Evolutionary conservation across 352 stramenopile genomes (phyloP), one percentile per base, ranked within the genome.

Genomic region (Globisporangium abappressorium): DNA sequence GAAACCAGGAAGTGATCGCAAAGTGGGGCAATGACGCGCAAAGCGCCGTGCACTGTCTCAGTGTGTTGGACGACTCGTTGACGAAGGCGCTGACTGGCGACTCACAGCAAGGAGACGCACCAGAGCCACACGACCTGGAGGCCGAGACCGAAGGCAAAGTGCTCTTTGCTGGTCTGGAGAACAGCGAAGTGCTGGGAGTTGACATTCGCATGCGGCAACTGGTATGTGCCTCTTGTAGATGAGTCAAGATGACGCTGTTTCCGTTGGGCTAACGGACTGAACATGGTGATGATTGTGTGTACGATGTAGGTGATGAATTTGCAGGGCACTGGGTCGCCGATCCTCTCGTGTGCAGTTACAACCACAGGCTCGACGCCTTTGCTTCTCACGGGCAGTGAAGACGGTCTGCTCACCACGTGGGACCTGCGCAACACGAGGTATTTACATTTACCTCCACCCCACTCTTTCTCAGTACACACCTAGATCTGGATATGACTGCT

Each of bases 81-180:
- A 54, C 46, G 18, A 65, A 57, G 15, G 22, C 28, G 11, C 28
- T 65, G 3, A 15, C 61, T 53, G 20, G 34, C 51, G 6, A 51
- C 77, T n/a, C 8, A 41, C 22, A 53, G 47, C 3, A 67, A 38
- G 38, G 36, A 14, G 62, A 70, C 0, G 70, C 68, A 36, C 57
- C 66, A 14, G 57, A 30, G 0, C 63, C 71, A 1, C 74, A 74
- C 26, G 47, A 54, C 8, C 49, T 73, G 11, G 82, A 91, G 53
- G 73, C 70, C 2, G 84, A 90, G 65, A 91, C 83, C 14, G 80
- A 90, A 4, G 81, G 75, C 12, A 90, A 89, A 61, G 68, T 87
- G 41, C 54, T 91, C 0, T 89, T 90, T 70, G 81, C 81, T 8
- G 85, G 85, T 20, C 77, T 90, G 1, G 82, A 90, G 26, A 87